Evolutionary conservation across 805 yeast species (phyloP).

Genomic region (Suhomyces kilbournensis): DNA sequence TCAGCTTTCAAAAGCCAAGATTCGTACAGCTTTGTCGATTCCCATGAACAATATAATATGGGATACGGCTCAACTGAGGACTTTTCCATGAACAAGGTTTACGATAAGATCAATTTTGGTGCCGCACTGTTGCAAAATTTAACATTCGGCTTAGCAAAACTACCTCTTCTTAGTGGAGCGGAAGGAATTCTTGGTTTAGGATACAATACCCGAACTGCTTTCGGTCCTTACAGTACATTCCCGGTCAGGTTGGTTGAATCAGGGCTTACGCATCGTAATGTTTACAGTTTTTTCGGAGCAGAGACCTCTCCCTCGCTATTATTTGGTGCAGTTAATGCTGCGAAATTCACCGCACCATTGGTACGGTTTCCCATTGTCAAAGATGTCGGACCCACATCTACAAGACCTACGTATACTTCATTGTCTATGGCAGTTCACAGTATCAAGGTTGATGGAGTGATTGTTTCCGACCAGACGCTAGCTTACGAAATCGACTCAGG

Average conservation of each 20-base stretch:
- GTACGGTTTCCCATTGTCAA: constrained; percentile 12
- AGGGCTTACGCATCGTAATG: constrained; percentile 8
- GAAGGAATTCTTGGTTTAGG: constrained; percentile 19
- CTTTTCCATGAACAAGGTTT: not conserved
- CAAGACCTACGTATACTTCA: constrained; percentile 7
- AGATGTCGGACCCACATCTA: constrained; percentile 9
- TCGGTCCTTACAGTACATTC: constrained; percentile 12
- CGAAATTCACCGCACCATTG: constrained; percentile 24
- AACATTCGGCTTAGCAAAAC: constrained; percentile 8
- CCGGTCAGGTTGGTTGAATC: constrained; percentile 12
- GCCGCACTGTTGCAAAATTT: constrained; percentile 3
- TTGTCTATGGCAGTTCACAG: constrained; percentile 13
- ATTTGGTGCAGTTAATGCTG: constrained; percentile 34
- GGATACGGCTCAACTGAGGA: constrained; percentile 6
- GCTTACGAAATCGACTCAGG: constrained; percentile 18
- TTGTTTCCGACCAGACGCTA: constrained; percentile 12
- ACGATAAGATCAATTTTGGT: constrained; percentile 5
- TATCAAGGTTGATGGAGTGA: constrained; percentile 5
- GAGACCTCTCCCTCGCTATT: constrained; percentile 12
- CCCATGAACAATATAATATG: not conserved
- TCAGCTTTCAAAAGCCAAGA: not conserved
- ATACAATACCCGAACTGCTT: constrained; percentile 8
- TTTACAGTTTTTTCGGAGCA: constrained; percentile 14
- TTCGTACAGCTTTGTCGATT: constrained; percentile 1
- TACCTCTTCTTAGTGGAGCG: not conserved